Base-by-base conservation (phyloP, 2,329 filamentous ascomycete genomes). In the Aspergillus pseudonomiae region DNA sequence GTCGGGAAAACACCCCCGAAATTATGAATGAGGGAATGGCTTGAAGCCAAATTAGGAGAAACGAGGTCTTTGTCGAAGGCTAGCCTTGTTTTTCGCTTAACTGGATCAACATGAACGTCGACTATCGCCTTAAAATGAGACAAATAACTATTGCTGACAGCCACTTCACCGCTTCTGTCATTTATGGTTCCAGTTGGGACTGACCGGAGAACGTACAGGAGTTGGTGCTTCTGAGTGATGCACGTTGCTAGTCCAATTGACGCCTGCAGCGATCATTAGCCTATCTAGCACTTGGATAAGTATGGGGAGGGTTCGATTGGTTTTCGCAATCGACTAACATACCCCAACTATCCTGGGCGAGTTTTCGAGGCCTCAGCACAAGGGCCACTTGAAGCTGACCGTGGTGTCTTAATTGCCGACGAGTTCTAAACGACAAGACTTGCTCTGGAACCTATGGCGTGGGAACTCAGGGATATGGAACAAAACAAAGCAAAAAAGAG, bases 151-250 rank as follows among this genome's bases (percentile, higher is more conserved):
- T 59, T 64, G 16, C 56, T 61, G 45, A 65, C 62, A 30, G 21
- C 53, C 30, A 62, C 45, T 62, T 74, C 73, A 75, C 73, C 74
- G 73, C 71, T 69, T 50, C 59, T 65, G 32, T 65, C 43, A n/a
- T 57, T 59, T 50, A 64, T 59, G 59, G 54, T 41, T 32, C 26
- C 52, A 61, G 63, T 60, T 58, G 50, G 57, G 41, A 53, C 32
- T 61, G 54, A 30, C 28, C 45, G 59, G 24, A 66, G 58, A 26
- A 34, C 26, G 56, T 60, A 67, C 62, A 46, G 21, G 28, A 52
- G 45, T 59, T 57, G 39, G 53, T 59, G 67, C 46, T 63, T 48
- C 43, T 57, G 52, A 61, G 52, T 28, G 60, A 70, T 67, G 65
- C 67, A 66, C 62, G 63, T 65, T 66, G 59, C 63, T 70, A 65